These are phyloP conservation scores for Ogataea pini DNA, from an alignment of 805 yeast species.

Conservation along the genomic window DNA sequence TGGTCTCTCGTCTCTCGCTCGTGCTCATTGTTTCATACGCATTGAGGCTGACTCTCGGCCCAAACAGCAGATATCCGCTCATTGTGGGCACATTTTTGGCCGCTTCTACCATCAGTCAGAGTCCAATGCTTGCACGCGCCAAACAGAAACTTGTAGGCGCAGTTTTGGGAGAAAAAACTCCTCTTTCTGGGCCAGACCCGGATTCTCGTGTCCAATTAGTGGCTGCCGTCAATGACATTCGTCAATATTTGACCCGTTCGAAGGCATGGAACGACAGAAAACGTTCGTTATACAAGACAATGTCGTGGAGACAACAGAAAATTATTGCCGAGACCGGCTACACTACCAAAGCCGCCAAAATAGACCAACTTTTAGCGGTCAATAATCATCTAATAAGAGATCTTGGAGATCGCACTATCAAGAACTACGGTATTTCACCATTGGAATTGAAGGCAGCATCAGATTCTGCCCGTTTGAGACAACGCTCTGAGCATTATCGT, in stretches of 20 bases:
- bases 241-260: slow-evolving; percentile 42
- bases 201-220: slow-evolving; percentile 32
- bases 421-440: slow-evolving; percentile 38
- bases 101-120: slow-evolving; percentile 32
- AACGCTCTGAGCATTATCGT: slow-evolving; percentile 37
- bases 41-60: slow-evolving; percentile 29
- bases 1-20: slow-evolving; percentile 33
- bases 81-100: slow-evolving; percentile 30
- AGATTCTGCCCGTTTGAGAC: slow-evolving; percentile 16
- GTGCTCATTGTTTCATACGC: slow-evolving; percentile 26
- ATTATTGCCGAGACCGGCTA: slow-evolving; percentile 56
- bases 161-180: slow-evolving; percentile 1
- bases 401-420: slow-evolving; percentile 43
- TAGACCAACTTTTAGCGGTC: slow-evolving; percentile 47
- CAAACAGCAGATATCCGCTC: slow-evolving; percentile 21
- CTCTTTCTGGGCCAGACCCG: slow-evolving; percentile 8
- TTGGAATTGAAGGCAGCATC: slow-evolving; percentile 45
- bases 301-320: slow-evolving; percentile 59
- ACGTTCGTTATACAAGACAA: slow-evolving; percentile 42
- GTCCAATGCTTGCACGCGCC: slow-evolving; percentile 24
- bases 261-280: slow-evolving; percentile 48
- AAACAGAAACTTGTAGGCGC: slow-evolving; percentile 12
- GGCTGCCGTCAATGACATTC: slow-evolving; percentile 48
- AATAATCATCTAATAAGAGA: slow-evolving; percentile 51
- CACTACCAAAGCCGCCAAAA: slow-evolving; percentile 47